Conservation (phyloP, 495 filamentous ascomycete species). For the Talaromyces borbonicus region DNA sequence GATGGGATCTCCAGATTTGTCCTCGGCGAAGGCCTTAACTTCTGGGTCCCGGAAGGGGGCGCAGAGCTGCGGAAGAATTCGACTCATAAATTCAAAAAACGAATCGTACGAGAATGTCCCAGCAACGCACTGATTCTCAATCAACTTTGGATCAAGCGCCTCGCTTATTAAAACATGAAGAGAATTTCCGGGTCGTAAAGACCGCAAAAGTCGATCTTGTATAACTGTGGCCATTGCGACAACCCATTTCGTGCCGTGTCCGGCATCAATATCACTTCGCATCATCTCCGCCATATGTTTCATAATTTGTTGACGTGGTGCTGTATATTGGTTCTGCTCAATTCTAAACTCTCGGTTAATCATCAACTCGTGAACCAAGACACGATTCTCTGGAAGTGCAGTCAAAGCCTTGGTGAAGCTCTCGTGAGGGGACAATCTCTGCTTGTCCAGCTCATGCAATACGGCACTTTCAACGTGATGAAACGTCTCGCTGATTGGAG, state of each 20-base stretch:
- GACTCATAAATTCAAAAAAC: constrained; percentile 85
- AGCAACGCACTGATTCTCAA: constrained; percentile 63
- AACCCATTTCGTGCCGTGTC: constrained; percentile 65
- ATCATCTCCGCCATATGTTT: constrained; percentile 66
- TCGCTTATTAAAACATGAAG: constrained; percentile 80
- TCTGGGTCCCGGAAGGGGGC: constrained; percentile 82
- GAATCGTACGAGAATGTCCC: constrained; percentile 88
- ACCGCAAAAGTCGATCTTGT: constrained; percentile 68
- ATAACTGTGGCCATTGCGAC: constrained; percentile 80
- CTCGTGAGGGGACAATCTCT: constrained; percentile 29
- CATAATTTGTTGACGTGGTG: constrained; percentile 42
- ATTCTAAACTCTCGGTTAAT: constrained; percentile 77
- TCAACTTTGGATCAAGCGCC: constrained; percentile 68
- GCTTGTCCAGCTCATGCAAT: constrained; percentile 29
- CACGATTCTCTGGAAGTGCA: constrained; percentile 71
- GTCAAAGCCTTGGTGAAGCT: constrained; percentile 46
- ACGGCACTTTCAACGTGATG: constrained; percentile 29
- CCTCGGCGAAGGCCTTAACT: constrained; percentile 67
- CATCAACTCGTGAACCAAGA: constrained; percentile 81
- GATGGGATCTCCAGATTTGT: constrained; percentile 69
- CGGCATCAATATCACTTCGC: constrained; percentile 60
- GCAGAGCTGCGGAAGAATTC: constrained; percentile 85
- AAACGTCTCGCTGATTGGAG: constrained; percentile 35
- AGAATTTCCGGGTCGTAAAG: constrained; percentile 68
- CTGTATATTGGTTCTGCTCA: constrained; percentile 40